Evolutionary conservation across 164 flowering plant genomes (phyloP), one percentile per base, ranked within the genome.

Genomic region (Vitis amurensis): DNA sequence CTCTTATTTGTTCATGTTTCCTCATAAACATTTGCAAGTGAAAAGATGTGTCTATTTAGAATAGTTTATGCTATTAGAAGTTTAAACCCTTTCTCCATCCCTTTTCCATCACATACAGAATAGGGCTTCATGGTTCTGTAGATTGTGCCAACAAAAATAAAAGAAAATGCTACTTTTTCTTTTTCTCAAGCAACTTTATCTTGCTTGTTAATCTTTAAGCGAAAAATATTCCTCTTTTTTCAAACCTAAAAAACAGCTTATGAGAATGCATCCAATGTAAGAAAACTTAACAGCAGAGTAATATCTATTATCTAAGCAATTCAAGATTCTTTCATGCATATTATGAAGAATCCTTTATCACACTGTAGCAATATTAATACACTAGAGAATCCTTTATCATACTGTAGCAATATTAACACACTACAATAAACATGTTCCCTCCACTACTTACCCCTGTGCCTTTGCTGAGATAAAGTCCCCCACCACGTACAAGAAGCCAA

Each of bases 401-500:
- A 27, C 16, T 48, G 11, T 48, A 11, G 14, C 12, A 15, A 29
- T 8, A 16, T 15, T 8, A 37, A 52, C 9, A n/a, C 12, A 49
- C 2, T 37, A 52, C 44, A 44, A 67, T 11, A 29, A 59, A 17
- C 13, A 19, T 31, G 37, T 31, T 7, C 63, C 16, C 30, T 9
- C 16, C 55, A 48, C 47, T 23, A 68, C 90, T 80, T 82, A 91
- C 99, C 81, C 97, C 98, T 6, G 91, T 87, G 78, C 99, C 99
- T 85, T 87, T 91, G 86, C 99, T 90, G 63, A 95, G 97, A 84
- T 79, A 92, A 72, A 95, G 94, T 51, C 99, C 99, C 27, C 99
- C 99, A 72, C 99, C 99, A 70, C 99, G 94, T 51, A 88, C 98
- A 55, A 95, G 97, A 77, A 95, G 94, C 99, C 99, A 95, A 67